Conservation (phyloP, 1,284 basidiomycete genomes). For the Leucoagaricus sp. region DNA sequence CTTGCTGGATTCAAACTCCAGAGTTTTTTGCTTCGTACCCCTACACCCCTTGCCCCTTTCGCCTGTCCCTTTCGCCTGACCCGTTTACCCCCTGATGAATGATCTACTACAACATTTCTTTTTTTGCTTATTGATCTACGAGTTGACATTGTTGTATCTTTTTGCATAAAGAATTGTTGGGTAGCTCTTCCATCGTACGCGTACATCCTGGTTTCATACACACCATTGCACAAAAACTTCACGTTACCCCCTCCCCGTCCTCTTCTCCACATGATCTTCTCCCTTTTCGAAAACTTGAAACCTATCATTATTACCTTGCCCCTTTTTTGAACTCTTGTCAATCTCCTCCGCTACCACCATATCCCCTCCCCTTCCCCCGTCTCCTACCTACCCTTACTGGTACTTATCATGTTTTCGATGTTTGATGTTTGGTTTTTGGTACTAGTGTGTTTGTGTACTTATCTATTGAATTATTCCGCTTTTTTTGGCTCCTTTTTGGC, state of each 20-base stretch:
- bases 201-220: not conserved
- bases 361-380: not conserved
- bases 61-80: not conserved
- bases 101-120: not conserved
- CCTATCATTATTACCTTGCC: slow-evolving; percentile 16
- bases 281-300: slow-evolving; percentile 10
- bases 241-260: too few species aligned
- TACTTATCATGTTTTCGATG: too few species aligned
- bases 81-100: not conserved
- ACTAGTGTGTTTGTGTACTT: too few species aligned
- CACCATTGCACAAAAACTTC: too few species aligned
- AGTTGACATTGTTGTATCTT: not conserved
- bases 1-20: slow-evolving; percentile 7
- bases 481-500: too few species aligned
- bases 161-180: not conserved
- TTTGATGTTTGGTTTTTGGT: too few species aligned
- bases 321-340: slow-evolving; percentile 1
- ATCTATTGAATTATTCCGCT: too few species aligned
- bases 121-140: not conserved
- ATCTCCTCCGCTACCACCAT: too few species aligned
- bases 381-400: not conserved
- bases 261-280: not conserved
- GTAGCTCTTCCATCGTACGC: not conserved
- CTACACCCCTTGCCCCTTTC: not conserved
- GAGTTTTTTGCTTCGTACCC: slow-evolving; percentile 7